phyloP scores from a whole-genome alignment of 306 rosid species.

The Trifolium repens region DNA sequence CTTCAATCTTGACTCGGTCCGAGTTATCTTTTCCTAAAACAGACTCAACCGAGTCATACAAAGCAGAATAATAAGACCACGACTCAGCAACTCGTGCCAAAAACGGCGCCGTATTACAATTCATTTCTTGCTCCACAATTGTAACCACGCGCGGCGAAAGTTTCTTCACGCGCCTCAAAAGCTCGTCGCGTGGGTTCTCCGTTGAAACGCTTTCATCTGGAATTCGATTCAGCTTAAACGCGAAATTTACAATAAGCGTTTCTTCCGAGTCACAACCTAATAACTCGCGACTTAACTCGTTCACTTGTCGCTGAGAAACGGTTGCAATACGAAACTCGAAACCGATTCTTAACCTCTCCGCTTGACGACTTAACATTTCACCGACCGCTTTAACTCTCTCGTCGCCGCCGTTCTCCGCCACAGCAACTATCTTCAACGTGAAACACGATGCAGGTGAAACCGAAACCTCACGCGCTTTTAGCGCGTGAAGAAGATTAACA shows the following conservation, averaged over 20 bases:
- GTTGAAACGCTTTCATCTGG: constrained; percentile 93
- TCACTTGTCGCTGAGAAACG: constrained; percentile 39
- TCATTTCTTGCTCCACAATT: constrained; percentile 78
- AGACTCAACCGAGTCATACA: constrained; percentile 67
- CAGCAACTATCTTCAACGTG: constrained; percentile 58
- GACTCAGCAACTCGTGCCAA: constrained; percentile 72
- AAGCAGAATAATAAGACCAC: constrained; percentile 55
- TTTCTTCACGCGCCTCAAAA: constrained; percentile 78
- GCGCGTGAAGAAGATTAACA: constrained; percentile 53
- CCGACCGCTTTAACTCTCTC: constrained; percentile 53
- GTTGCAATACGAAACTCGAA: constrained; percentile 50
- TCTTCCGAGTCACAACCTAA: constrained; percentile 70
- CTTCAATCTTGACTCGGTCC: constrained; percentile 65
- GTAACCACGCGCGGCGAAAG: constrained; percentile 71
- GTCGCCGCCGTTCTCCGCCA: constrained; percentile 51
- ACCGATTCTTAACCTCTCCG: constrained; percentile 44
- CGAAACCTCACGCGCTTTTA: neutral
- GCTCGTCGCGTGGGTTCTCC: constrained; percentile 85
- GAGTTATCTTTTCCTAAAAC: constrained; percentile 34
- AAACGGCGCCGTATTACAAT: constrained; percentile 88
- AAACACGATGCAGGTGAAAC: neutral
- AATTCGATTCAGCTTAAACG: constrained; percentile 72
- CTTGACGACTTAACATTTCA: constrained; percentile 49
- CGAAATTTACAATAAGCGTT: constrained; percentile 67
- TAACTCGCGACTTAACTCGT: constrained; percentile 78